Base-by-base conservation (phyloP, 805 yeast genomes). In the Pichia nakasei region DNA sequence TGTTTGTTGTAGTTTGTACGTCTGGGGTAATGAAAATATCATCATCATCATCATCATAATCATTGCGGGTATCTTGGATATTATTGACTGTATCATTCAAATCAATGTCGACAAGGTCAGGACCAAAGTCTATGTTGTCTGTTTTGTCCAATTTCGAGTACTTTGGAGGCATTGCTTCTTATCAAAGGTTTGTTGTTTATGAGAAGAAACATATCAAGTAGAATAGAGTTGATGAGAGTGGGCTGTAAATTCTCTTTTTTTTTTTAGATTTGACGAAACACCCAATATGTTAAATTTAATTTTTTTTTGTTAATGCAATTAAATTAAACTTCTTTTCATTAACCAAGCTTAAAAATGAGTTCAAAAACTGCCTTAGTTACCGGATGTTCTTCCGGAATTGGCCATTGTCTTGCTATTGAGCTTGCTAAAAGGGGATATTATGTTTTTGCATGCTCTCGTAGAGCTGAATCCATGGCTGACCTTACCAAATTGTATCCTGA, bases 381-480 rank as follows among this genome's bases (percentile, higher is more conserved):
- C 1, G 83, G 83, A 11, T 78, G 79, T 7, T 74, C 81, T 0
- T 68, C 76, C 0, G 83, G 84, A 15, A 78, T 78, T 42, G 84
- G 84, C 0, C 69, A 61, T 46, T 67, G 65, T 19, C 50, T 75
- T 6, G 69, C 78, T 7, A 50, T 58, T 18, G 75, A 72, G 48
- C 63, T 78, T 36, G 64, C 69, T 20, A 47, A 56, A 19, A 61
- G 65, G 15, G 75, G 74, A 0, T 73, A 65, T 51, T 64, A 66
- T 46, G 87, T 84, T 1, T 82, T 75, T 56, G 89, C 89, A 0
- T 80, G 84, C 45, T 88, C 93, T 3, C 69, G 94, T 58, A 71
- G 87, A 51, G 53, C 75, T 27, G 79, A 69, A 39, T 75, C 75
- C 3, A 80, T 85, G 80, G 68, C 72, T 34, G 68, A 70, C 7